Percentiles rank a stretch among this genome's conserved stretches.
phyloP scores from a whole-genome alignment of 345 rosid species.

The Noccaea caerulescens region DNA sequence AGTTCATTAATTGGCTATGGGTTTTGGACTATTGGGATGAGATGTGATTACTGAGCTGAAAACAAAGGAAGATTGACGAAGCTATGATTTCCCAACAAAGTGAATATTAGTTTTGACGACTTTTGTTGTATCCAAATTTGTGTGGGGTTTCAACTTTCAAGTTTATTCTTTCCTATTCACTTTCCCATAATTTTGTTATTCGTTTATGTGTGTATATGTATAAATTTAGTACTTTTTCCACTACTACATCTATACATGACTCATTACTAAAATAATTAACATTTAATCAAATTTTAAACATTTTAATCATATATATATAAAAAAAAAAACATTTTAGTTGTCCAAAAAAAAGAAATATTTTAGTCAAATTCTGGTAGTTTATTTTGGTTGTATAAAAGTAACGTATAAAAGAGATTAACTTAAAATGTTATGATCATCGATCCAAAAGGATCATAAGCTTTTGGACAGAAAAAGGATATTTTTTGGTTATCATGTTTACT shows the following conservation, averaged over 20 bases:
- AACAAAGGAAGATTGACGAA: not conserved
- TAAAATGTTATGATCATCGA: not conserved
- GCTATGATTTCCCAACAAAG: slow-evolving; percentile 6
- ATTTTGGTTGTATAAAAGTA: not conserved
- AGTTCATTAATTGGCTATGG: not conserved
- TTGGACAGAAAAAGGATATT: not conserved
- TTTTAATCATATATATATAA: too few species aligned
- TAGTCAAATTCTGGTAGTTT: too few species aligned
- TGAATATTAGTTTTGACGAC: slow-evolving; percentile 29
- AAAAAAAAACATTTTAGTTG: too few species aligned
- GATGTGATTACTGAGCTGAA: slow-evolving; percentile 12
- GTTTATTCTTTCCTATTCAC: not conserved
- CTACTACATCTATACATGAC: slow-evolving; percentile 3
- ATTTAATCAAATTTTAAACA: too few species aligned
- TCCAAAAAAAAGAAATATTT: too few species aligned
- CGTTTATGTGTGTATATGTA: not conserved
- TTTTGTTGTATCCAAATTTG: slow-evolving; percentile 41
- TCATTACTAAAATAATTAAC: not conserved
- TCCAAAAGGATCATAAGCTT: not conserved
- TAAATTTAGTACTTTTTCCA: slow-evolving; percentile 5
- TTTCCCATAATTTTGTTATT: slow-evolving; percentile 9
- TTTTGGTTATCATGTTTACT: not conserved
- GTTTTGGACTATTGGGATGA: slow-evolving; percentile 18
- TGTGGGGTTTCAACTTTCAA: slow-evolving; percentile 24
- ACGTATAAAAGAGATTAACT: not conserved